Percentiles rank a stretch among this genome's conserved stretches.
phyloP scores from a whole-genome alignment of 179 eudicot species.

The Corrigiola litoralis region DNA sequence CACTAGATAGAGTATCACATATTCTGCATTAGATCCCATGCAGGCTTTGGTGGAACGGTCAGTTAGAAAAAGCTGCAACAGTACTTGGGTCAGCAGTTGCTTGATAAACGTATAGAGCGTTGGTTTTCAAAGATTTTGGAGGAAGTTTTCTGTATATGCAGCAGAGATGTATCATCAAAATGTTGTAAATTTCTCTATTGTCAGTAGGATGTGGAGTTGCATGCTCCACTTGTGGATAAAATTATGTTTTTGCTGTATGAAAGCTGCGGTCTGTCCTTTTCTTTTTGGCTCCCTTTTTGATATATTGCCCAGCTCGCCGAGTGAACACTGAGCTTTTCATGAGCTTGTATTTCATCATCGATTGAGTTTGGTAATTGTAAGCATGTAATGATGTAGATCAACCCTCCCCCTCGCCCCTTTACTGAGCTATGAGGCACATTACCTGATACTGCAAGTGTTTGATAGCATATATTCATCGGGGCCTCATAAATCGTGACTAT shows the following conservation, averaged over 20 bases:
- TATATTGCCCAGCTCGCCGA: not conserved
- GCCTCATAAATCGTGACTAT: conserved; percentile 16
- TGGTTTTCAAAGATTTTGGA: conserved; percentile 8
- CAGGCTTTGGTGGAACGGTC: conserved; percentile 5
- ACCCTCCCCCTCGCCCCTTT: not conserved
- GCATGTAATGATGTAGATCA: conserved; percentile 10
- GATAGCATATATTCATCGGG: not conserved
- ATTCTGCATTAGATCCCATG: conserved; percentile 31
- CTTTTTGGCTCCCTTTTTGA: not conserved
- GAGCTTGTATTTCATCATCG: conserved; percentile 7
- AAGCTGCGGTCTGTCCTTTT: not conserved
- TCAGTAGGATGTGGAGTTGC: not conserved
- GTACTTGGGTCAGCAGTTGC: not conserved
- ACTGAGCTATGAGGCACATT: conserved; percentile 9
- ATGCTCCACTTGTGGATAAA: conserved; percentile 9
- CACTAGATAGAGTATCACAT: conserved; percentile 57
- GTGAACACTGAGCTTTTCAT: conserved; percentile 12
- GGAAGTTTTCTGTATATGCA: not conserved
- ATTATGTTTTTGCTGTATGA: not conserved
- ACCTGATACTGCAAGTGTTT: not conserved
- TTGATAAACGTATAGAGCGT: not conserved
- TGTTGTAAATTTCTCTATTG: conserved; percentile 20
- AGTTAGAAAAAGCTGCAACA: not conserved
- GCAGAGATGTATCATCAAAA: not conserved
- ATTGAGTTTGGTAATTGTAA: conserved; percentile 18